A percentile compares a stretch with the other conserved stretches of the same genome.
Evolutionary conservation across 2,329 filamentous ascomycete species (phyloP).

Genomic region (Knoxdaviesia proteae): DNA sequence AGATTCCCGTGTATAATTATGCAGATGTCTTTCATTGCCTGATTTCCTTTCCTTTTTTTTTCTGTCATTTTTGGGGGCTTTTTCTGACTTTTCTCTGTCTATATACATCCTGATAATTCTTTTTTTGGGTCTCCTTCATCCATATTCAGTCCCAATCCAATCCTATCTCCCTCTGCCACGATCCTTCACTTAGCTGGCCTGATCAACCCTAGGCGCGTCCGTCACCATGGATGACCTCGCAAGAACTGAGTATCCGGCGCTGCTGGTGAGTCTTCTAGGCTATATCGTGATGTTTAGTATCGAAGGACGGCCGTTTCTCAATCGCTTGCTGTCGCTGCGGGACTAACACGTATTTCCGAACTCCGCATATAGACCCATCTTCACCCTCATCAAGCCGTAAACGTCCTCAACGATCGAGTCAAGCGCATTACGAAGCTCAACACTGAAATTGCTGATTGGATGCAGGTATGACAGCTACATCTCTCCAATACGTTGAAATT

Average conservation of each 20-base stretch:
- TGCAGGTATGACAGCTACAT: slow-evolving; percentile 44
- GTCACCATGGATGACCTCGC: slow-evolving; percentile 58
- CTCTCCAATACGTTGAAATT: not conserved
- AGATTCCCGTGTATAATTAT: no score
- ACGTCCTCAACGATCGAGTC: slow-evolving; percentile 67
- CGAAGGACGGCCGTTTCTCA: no score
- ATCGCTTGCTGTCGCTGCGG: not conserved
- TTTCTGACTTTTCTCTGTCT: no score
- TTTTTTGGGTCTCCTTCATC: no score
- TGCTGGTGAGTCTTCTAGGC: slow-evolving; percentile 50
- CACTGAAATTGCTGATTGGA: slow-evolving; percentile 83
- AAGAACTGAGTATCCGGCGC: slow-evolving; percentile 76
- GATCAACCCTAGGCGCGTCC: slow-evolving; percentile 4
- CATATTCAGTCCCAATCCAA: not conserved
- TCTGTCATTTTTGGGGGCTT: no score
- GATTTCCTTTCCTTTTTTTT: no score
- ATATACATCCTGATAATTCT: no score
- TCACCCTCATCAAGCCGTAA: slow-evolving; percentile 62
- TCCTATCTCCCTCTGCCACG: slow-evolving; percentile 1
- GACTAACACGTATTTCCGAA: not conserved
- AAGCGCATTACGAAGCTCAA: slow-evolving; percentile 75
- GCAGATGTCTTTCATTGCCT: no score
- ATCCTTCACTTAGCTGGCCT: not conserved
- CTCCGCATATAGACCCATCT: slow-evolving; percentile 43
- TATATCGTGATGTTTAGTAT: no score